Evolutionary conservation across 2,329 filamentous ascomycete species (phyloP).

Genomic region (Colletotrichum simmondsii): DNA sequence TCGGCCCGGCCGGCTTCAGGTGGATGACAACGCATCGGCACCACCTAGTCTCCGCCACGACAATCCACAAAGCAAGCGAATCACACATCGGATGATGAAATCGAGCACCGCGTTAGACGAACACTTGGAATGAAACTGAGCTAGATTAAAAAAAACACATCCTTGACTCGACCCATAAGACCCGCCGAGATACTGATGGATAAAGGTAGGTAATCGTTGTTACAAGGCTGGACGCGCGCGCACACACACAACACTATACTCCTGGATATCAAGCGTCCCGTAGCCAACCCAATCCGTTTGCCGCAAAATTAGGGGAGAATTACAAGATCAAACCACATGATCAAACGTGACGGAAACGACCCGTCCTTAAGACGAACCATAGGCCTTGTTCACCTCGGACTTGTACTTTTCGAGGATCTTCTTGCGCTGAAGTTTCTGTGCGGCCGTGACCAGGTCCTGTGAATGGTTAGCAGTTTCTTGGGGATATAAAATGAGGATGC

Average conservation of each 20-base stretch:
- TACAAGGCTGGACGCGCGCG: constrained; percentile 10
- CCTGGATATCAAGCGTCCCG: constrained; percentile 33
- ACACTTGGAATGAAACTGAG: neutral
- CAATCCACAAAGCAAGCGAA: no score
- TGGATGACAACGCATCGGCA: neutral
- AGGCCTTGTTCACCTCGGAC: constrained; percentile 70
- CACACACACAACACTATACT: constrained; percentile 29
- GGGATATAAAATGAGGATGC: constrained; percentile 41
- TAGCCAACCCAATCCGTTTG: constrained; percentile 21
- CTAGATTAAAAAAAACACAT: neutral
- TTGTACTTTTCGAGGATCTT: constrained; percentile 72
- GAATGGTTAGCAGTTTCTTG: constrained; percentile 39
- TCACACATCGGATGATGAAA: neutral
- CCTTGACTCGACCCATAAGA: neutral
- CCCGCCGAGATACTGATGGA: neutral
- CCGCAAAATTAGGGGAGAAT: constrained; percentile 10
- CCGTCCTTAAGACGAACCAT: constrained; percentile 49
- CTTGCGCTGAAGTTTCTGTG: constrained; percentile 79
- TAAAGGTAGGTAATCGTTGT: neutral
- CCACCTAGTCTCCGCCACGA: neutral
- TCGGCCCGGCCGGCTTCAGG: neutral
- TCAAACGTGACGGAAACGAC: neutral
- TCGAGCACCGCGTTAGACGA: no score
- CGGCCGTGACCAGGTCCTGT: constrained; percentile 74
- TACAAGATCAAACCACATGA: constrained; percentile 12